These are phyloP conservation scores for Fraxinus angustifolia DNA, from an alignment of 305 asterid species.

Conservation along the genomic window DNA sequence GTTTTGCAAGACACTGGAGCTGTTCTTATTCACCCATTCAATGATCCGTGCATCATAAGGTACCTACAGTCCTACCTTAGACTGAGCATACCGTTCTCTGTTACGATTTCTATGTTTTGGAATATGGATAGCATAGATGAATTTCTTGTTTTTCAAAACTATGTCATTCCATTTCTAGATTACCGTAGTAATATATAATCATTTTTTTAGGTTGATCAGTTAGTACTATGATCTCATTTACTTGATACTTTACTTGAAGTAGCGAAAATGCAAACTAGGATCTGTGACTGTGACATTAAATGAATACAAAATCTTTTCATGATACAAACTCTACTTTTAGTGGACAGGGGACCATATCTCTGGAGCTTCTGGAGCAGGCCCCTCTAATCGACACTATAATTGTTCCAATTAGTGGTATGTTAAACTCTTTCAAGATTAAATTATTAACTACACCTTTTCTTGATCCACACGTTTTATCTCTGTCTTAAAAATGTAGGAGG, in stretches of 20 bases:
- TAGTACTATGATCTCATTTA: not conserved
- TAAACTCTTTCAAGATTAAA: slow-evolving; percentile 12
- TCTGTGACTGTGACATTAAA: not conserved
- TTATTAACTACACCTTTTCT: not conserved
- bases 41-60: slow-evolving; percentile 76
- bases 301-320: not conserved
- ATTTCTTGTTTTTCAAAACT: not conserved
- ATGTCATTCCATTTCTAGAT: not conserved
- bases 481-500: slow-evolving; percentile 51
- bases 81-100: slow-evolving; percentile 3
- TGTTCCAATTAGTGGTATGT: slow-evolving; percentile 80
- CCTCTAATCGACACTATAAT: slow-evolving; percentile 72
- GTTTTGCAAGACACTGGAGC: slow-evolving; percentile 71
- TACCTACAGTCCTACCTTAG: slow-evolving; percentile 11
- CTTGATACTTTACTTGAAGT: not conserved
- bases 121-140: not conserved
- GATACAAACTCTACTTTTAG: slow-evolving; percentile 31
- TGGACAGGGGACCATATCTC: slow-evolving; percentile 86
- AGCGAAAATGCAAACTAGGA: not conserved
- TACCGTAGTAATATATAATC: not conserved
- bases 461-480: slow-evolving; percentile 8
- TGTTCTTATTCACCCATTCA: slow-evolving; percentile 80
- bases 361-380: slow-evolving; percentile 78
- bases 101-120: not conserved
- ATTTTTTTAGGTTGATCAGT: not conserved